Evolutionary conservation across 768 basidiomycete species (phyloP).

Genomic region (Collybiopsis luxurians): DNA sequence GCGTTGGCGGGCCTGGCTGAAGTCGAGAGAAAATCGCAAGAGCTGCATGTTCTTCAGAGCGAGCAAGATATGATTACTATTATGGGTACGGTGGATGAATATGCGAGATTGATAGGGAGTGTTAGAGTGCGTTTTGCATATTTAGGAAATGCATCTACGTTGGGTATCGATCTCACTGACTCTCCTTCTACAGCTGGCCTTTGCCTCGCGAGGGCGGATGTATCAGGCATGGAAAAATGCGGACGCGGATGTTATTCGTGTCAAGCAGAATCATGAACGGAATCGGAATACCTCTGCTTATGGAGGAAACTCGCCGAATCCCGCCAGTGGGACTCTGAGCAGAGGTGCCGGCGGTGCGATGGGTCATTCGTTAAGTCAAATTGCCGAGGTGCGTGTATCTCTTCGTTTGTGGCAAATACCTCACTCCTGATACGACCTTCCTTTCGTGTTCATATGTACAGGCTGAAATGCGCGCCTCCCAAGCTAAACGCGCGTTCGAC

Average conservation of each 20-base stretch:
- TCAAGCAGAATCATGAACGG: conserved; percentile 77
- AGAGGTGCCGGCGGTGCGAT: conserved; percentile 22
- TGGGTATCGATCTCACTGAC: too few species aligned
- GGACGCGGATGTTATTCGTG: conserved; percentile 71
- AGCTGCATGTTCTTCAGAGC: conserved; percentile 69
- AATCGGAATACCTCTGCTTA: conserved; percentile 54
- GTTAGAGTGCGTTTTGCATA: conserved; percentile 57
- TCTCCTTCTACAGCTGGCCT: conserved; percentile 91
- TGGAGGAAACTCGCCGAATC: conserved; percentile 73
- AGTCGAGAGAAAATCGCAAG: conserved; percentile 71
- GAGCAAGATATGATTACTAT: conserved; percentile 82
- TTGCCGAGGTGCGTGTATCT: conserved; percentile 66
- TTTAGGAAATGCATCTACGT: too few species aligned
- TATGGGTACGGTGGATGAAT: conserved; percentile 88
- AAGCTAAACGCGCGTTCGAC: conserved; percentile 87
- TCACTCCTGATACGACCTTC: too few species aligned
- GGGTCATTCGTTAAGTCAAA: conserved; percentile 70
- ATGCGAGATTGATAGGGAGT: conserved; percentile 85
- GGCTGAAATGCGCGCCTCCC: conserved; percentile 83
- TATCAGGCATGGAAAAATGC: conserved; percentile 80
- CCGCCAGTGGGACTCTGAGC: conserved; percentile 22
- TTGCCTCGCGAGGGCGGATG: conserved; percentile 80
- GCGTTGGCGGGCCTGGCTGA: conserved; percentile 70
- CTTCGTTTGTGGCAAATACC: too few species aligned
- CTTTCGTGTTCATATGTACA: too few species aligned